Evolutionary conservation across 2,329 filamentous ascomycete genomes (phyloP).

Genomic region (Didymella lethalis): DNA sequence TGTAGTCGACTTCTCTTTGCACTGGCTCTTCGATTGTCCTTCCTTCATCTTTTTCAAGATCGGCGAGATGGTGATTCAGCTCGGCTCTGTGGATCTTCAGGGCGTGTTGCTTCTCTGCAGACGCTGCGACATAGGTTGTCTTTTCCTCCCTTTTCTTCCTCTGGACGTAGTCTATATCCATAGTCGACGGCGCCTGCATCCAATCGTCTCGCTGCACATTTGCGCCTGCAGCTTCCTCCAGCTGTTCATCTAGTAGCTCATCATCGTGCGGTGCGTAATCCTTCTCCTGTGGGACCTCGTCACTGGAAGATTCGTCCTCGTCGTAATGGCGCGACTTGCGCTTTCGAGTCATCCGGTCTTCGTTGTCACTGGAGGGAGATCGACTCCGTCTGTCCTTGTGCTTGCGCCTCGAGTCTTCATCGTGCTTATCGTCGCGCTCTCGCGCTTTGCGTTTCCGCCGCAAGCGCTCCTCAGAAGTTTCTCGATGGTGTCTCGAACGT

Average conservation of each 20-base stretch:
- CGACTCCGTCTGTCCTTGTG: conserved; percentile 39
- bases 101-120: conserved; percentile 66
- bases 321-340: conserved; percentile 47
- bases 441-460: conserved; percentile 55
- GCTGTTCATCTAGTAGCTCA: conserved; percentile 54
- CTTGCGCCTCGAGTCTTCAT: conserved; percentile 47
- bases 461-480: conserved; percentile 47
- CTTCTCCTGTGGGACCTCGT: conserved; percentile 52
- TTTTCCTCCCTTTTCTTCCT: conserved; percentile 60
- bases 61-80: conserved; percentile 75
- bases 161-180: conserved; percentile 85
- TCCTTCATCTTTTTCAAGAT: conserved; percentile 56
- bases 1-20: conserved; percentile 75
- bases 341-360: conserved; percentile 44
- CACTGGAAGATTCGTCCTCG: conserved; percentile 41
- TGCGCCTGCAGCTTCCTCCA: conserved; percentile 49
- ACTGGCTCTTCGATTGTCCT: conserved; percentile 56
- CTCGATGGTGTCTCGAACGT: conserved; percentile 65
- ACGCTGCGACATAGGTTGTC: conserved; percentile 55
- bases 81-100: conserved; percentile 81
- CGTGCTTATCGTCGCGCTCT: conserved; percentile 50
- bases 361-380: conserved; percentile 45
- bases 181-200: conserved; percentile 88
- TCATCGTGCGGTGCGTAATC: conserved; percentile 55
- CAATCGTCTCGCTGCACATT: conserved; percentile 78